Base-by-base conservation (phyloP, 306 rosid genomes). In the Parietaria judaica region DNA sequence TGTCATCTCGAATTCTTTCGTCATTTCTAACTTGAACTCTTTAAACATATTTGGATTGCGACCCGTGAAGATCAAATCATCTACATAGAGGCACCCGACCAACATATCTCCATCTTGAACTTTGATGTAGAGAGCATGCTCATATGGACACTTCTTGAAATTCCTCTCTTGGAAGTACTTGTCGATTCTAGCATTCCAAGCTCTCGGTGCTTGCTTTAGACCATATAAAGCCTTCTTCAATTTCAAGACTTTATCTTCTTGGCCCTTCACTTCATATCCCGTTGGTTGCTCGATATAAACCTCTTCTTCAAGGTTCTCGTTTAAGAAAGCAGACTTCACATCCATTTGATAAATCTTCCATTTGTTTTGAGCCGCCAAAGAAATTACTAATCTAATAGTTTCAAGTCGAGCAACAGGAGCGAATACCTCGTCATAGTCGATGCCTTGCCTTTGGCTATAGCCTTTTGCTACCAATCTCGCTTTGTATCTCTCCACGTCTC, bases 181-280 rank as follows among this genome's bases (percentile, higher is more conserved):
- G 44, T 56, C 61, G 11, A 56, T 56, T 56, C 43, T 7, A 35
- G 15, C 44, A 56, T 56, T 56, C 44, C 61, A 56, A 34, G 61
- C 61, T 56, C 61, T 54, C 12, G 35, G 35, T 4, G 58, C 58
- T 54, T 54, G 35, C 23, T 54, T 54, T 54, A 54, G 36, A 15
- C 58, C 58, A 7, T 54, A 54, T 4, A 54, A 8, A 8, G 17
- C 36, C 58, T 54, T 54, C 23, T 56, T 56, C 61, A 56, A 36
- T 13, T 36, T 56, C 36, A 56, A 14, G 11, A 53, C 57, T 53
- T 23, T 36, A 36, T 56, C 39, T 0, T 31, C 61, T 3, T 34
- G 43, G 12, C 44, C 44, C 14, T 56, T 36, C n/a, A 56, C 4
- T 56, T 56, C 15, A n/a, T 49, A 49, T 11, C 53, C 53, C 13